Conservation (phyloP, 148 eudicot species). For the Silene latifolia region DNA sequence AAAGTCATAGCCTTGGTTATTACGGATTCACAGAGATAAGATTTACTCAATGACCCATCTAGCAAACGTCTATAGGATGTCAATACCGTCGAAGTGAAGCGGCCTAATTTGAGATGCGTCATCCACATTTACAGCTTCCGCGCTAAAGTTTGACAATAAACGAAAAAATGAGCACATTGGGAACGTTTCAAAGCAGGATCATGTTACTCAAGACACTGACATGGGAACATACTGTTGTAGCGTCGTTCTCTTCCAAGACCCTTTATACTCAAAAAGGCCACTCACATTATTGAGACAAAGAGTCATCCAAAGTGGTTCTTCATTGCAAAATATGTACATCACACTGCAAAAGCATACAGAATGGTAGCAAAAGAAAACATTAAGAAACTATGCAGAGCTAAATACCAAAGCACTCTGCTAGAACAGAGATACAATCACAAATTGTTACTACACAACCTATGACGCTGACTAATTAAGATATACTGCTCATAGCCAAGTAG, state of each 20-base stretch:
- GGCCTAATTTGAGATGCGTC: conserved; percentile 37
- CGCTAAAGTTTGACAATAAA: conserved; percentile 33
- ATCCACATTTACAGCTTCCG: conserved; percentile 32
- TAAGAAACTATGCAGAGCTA: not conserved
- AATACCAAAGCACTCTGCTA: not conserved
- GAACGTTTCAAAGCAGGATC: not conserved
- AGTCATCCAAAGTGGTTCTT: conserved; percentile 97
- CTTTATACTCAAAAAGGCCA: conserved; percentile 70
- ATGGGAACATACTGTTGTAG: conserved; percentile 53
- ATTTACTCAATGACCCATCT: not conserved
- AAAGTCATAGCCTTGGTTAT: not conserved
- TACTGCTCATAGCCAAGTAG: not conserved
- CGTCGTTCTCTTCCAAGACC: conserved; percentile 86
- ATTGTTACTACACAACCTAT: not conserved
- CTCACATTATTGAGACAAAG: conserved; percentile 56
- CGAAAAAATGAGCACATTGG: not conserved
- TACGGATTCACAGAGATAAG: not conserved
- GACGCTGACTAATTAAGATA: not conserved
- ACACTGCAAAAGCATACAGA: conserved; percentile 54
- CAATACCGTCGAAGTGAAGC: conserved; percentile 72
- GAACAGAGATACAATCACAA: not conserved
- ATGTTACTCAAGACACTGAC: conserved; percentile 9
- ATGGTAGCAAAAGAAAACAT: conserved; percentile 6
- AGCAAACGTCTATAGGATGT: not conserved
- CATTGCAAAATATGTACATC: conserved; percentile 95